These are phyloP conservation scores for Echria macrotheca DNA, from an alignment of 495 filamentous ascomycete species.

Conservation along the genomic window DNA sequence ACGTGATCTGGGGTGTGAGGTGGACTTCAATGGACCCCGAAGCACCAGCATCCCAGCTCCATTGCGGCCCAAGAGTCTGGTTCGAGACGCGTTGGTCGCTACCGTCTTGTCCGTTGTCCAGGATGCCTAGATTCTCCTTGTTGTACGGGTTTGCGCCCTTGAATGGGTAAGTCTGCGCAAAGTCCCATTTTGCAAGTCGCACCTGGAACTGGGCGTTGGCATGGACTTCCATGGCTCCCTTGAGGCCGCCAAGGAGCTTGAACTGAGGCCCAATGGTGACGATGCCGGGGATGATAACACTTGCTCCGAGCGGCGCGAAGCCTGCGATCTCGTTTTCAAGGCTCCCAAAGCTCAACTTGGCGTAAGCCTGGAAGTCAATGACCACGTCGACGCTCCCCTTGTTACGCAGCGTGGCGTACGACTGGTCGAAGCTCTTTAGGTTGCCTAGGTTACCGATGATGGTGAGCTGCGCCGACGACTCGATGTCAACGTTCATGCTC, in stretches of 20 bases:
- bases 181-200: background rate
- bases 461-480: background rate
- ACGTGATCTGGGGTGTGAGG: too few relatives aligned
- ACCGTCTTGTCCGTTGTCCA: too few relatives aligned
- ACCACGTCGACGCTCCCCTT: slow-evolving; percentile 8
- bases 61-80: too few relatives aligned
- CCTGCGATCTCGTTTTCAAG: slow-evolving; percentile 10
- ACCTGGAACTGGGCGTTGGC: background rate
- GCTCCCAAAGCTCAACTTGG: background rate
- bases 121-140: background rate
- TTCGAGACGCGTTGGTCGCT: too few relatives aligned
- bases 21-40: too few relatives aligned
- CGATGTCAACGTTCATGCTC: background rate
- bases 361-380: slow-evolving; percentile 6
- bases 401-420: slow-evolving; percentile 12
- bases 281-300: slow-evolving; percentile 31
- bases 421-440: slow-evolving; percentile 1
- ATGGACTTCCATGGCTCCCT: background rate
- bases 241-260: slow-evolving; percentile 9
- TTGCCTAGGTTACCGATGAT: slow-evolving; percentile 4
- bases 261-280: slow-evolving; percentile 32
- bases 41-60: too few relatives aligned
- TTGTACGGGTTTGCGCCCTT: background rate
- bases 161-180: background rate
- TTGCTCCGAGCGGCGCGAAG: slow-evolving; percentile 19